phyloP scores from a whole-genome alignment of 305 asterid genomes.

The Ajuga reptans region DNA sequence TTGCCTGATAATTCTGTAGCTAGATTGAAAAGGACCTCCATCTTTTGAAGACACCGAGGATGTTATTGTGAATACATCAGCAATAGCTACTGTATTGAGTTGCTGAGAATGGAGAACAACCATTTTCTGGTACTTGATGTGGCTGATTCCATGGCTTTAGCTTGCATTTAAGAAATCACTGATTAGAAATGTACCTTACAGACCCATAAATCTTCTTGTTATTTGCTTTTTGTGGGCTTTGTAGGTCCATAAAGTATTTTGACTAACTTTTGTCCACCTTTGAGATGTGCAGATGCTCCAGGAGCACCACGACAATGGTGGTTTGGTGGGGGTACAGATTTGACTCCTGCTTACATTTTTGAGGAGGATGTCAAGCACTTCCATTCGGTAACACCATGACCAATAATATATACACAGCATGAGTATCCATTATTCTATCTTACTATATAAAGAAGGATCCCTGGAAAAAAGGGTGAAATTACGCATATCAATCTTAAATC shows the following conservation, averaged over 20 bases:
- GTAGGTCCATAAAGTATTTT: slow-evolving; percentile 5
- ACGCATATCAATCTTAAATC: background rate
- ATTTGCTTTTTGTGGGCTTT: slow-evolving; percentile 6
- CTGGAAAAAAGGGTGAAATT: no score
- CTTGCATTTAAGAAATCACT: slow-evolving; percentile 5
- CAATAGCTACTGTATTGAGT: background rate
- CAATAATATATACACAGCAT: slow-evolving; percentile 13
- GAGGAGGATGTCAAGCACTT: slow-evolving; percentile 94
- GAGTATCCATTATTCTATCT: slow-evolving; percentile 5
- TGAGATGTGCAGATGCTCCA: slow-evolving; percentile 57
- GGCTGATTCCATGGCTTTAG: slow-evolving; percentile 4
- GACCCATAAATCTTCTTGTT: slow-evolving; percentile 7
- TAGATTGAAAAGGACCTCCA: background rate
- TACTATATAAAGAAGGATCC: no score
- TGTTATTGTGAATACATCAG: no score
- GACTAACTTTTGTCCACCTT: slow-evolving; percentile 19
- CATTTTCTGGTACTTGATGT: background rate
- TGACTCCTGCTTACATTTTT: slow-evolving; percentile 91
- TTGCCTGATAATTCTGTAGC: background rate
- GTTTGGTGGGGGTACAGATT: slow-evolving; percentile 99
- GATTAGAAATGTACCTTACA: background rate
- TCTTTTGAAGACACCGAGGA: background rate
- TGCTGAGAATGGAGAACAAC: background rate
- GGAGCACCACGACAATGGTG: slow-evolving; percentile 98
- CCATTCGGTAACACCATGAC: slow-evolving; percentile 57